A percentile compares a stretch with the other conserved stretches of the same genome.
Evolutionary conservation across 257 asterid species (phyloP).

Genomic region (Knoxia roxburghii): DNA sequence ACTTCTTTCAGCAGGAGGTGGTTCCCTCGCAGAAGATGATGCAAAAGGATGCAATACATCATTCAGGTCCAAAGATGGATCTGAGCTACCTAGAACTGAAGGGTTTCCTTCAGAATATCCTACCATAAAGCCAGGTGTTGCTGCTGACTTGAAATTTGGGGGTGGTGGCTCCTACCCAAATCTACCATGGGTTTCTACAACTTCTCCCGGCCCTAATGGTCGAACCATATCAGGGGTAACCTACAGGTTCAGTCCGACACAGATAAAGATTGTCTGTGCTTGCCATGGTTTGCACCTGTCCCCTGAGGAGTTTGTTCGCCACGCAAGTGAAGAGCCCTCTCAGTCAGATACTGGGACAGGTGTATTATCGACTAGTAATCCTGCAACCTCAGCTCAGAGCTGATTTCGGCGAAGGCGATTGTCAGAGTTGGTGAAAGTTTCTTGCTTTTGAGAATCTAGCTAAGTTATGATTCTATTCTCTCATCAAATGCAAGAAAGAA

Average conservation of each 20-base stretch:
- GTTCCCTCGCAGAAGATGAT: conserved; percentile 47
- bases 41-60: conserved; percentile 33
- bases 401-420: conserved; percentile 29
- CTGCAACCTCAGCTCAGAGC: conserved; percentile 71
- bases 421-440: background rate
- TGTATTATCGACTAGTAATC: conserved; percentile 49
- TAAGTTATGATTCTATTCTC: background rate
- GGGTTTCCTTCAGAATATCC: conserved; percentile 58
- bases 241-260: conserved; percentile 73
- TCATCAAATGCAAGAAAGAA: conserved; percentile 1
- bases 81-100: conserved; percentile 52
- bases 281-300: conserved; percentile 96
- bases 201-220: conserved; percentile 71
- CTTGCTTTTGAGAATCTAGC: background rate
- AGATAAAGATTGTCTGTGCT: conserved; percentile 84
- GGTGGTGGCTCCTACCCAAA: conserved; percentile 83
- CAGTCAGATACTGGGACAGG: conserved; percentile 41
- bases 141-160: conserved; percentile 83
- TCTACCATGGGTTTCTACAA: conserved; percentile 94
- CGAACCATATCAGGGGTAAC: conserved; percentile 93
- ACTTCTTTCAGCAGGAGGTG: conserved; percentile 53
- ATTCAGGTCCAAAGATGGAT: conserved; percentile 38
- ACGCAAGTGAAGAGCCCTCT: conserved; percentile 59
- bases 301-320: conserved; percentile 75
- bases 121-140: conserved; percentile 79